These are phyloP conservation scores for Emiliania huxleyi DNA, from an alignment of 78 protist genomes.

Conservation along the genomic window DNA sequence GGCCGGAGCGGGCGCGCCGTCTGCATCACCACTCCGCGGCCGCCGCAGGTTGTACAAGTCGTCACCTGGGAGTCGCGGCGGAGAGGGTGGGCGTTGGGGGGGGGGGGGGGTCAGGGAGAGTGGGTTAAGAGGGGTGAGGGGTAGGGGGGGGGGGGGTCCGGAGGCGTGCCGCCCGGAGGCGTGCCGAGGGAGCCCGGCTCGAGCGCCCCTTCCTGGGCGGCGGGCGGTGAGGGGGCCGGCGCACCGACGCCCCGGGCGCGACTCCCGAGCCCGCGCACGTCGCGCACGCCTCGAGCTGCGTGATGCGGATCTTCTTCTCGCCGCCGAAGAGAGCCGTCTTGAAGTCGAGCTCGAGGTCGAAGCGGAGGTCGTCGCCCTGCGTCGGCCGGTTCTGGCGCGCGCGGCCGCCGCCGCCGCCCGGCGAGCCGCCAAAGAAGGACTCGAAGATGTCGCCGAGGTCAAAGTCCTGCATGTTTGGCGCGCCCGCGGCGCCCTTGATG, in stretches of 20 bases:
- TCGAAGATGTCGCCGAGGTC: slow-evolving; percentile 56
- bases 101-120: too few species aligned
- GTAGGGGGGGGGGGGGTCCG: too few species aligned
- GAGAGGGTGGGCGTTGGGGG: too few species aligned
- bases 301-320: slow-evolving; percentile 30
- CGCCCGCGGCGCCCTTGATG: slow-evolving; percentile 13
- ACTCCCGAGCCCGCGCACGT: slow-evolving; percentile 17
- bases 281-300: slow-evolving; percentile 23
- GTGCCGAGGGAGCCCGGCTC: too few species aligned
- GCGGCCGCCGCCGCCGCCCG: slow-evolving; percentile 10
- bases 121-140: too few species aligned
- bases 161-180: too few species aligned
- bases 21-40: slow-evolving; percentile 1
- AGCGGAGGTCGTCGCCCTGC: slow-evolving; percentile 31
- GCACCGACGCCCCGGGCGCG: slow-evolving; percentile 41
- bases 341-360: slow-evolving; percentile 50
- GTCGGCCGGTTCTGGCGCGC: neutral
- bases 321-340: slow-evolving; percentile 42
- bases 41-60: slow-evolving; percentile 36
- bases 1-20: neutral
- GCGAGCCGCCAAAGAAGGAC: slow-evolving; percentile 30
- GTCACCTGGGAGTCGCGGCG: too few species aligned
- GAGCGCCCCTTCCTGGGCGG: too few species aligned
- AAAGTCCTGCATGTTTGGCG: slow-evolving; percentile 15
- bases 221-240: too few species aligned